Percentiles rank a stretch among this genome's conserved stretches.
Evolutionary conservation across 306 rosid genomes (phyloP).

Genomic region (Lathyrus aphaca): DNA sequence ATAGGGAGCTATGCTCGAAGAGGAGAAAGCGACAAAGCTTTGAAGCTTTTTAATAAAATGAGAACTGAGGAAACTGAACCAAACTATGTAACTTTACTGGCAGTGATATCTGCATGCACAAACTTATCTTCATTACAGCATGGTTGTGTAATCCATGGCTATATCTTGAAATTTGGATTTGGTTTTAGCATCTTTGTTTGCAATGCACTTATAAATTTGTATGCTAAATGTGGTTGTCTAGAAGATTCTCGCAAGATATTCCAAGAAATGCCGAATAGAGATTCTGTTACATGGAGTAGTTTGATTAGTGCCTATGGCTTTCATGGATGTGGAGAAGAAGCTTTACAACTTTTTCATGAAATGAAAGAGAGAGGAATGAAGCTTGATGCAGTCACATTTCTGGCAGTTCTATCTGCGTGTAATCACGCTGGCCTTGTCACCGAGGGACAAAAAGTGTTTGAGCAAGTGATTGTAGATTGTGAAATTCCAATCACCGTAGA

Average conservation of each 20-base stretch:
- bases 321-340: slow-evolving; percentile 65
- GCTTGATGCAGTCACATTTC: slow-evolving; percentile 56
- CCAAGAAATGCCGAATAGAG: slow-evolving; percentile 56
- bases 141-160: slow-evolving; percentile 55
- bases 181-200: slow-evolving; percentile 48
- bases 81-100: slow-evolving; percentile 61
- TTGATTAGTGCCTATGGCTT: slow-evolving; percentile 59
- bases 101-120: slow-evolving; percentile 61
- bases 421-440: slow-evolving; percentile 67
- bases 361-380: slow-evolving; percentile 57
- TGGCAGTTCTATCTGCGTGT: slow-evolving; percentile 66
- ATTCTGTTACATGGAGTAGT: slow-evolving; percentile 65
- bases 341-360: slow-evolving; percentile 54
- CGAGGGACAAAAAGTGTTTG: slow-evolving; percentile 58
- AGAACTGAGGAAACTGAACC: slow-evolving; percentile 54
- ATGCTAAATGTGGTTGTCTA: slow-evolving; percentile 68
- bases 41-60: slow-evolving; percentile 62
- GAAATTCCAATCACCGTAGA: slow-evolving; percentile 44
- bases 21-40: slow-evolving; percentile 50
- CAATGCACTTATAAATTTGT: slow-evolving; percentile 69
- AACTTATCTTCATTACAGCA: slow-evolving; percentile 47
- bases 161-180: slow-evolving; percentile 54
- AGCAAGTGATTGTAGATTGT: slow-evolving; percentile 38
- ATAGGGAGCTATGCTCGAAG: slow-evolving; percentile 59
- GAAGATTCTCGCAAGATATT: slow-evolving; percentile 48